Conservation (phyloP, 2,329 filamentous ascomycete genomes). For the Amauroascus niger region DNA sequence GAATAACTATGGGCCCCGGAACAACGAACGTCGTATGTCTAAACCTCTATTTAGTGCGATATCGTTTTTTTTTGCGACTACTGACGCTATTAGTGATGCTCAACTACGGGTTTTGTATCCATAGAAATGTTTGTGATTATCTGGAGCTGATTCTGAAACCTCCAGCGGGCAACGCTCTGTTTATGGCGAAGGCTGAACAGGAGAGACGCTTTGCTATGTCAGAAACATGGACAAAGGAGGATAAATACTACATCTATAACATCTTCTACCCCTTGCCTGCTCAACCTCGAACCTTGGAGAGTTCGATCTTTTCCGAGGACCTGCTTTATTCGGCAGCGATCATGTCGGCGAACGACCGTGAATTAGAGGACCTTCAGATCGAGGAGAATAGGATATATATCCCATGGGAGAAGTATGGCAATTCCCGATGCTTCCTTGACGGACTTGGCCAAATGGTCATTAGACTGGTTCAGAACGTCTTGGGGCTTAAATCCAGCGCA, state of each 20-base stretch:
- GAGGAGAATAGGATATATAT: constrained; percentile 26
- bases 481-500: constrained; percentile 26
- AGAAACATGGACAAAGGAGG: constrained; percentile 19
- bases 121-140: constrained; percentile 37
- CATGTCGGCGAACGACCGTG: constrained; percentile 35
- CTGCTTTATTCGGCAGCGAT: constrained; percentile 36
- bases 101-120: constrained; percentile 40
- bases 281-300: constrained; percentile 29
- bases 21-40: constrained; percentile 53
- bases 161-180: constrained; percentile 32
- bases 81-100: constrained; percentile 30
- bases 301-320: constrained; percentile 36
- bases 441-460: constrained; percentile 35
- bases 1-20: constrained; percentile 68
- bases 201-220: constrained; percentile 30
- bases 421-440: constrained; percentile 31
- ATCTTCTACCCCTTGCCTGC: constrained; percentile 36
- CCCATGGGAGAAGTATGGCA: constrained; percentile 24
- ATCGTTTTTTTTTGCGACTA: background rate
- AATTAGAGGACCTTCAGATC: constrained; percentile 30
- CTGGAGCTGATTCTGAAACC: constrained; percentile 34
- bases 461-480: constrained; percentile 34
- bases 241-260: constrained; percentile 39
- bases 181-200: no score
- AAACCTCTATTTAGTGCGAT: background rate